Evolutionary conservation across 768 basidiomycete species (phyloP).

Genomic region (Lentinula guzmanii): DNA sequence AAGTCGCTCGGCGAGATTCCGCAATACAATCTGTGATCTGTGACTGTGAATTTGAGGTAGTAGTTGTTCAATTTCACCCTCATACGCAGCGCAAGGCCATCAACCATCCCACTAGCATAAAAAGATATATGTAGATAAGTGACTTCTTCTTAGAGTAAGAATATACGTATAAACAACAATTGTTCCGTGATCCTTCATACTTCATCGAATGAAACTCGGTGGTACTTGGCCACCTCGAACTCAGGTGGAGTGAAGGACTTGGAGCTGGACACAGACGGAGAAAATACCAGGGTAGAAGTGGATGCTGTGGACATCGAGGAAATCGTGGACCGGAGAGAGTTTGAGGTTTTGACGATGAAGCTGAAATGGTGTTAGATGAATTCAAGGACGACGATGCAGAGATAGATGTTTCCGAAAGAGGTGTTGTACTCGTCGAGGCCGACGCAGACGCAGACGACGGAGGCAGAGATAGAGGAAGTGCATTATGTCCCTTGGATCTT

Average conservation of each 20-base stretch:
- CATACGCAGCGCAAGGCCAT: too few relatives aligned
- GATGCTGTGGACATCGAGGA: background rate
- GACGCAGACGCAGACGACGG: background rate
- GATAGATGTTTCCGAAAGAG: too few relatives aligned
- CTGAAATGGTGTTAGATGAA: background rate
- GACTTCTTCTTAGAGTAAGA: too few relatives aligned
- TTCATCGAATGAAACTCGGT: background rate
- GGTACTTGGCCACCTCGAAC: background rate
- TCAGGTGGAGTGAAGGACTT: background rate
- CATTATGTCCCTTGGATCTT: background rate
- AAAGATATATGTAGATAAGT: too few relatives aligned
- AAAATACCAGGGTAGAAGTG: background rate
- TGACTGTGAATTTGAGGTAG: too few relatives aligned
- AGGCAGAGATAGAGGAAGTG: background rate
- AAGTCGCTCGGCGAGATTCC: too few relatives aligned
- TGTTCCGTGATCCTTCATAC: background rate
- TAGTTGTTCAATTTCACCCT: too few relatives aligned
- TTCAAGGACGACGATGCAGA: background rate
- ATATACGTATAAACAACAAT: too few relatives aligned
- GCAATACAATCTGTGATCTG: too few relatives aligned
- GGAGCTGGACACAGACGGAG: background rate
- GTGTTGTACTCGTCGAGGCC: background rate
- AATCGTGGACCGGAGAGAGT: background rate
- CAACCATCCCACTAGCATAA: too few relatives aligned
- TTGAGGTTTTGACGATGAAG: background rate